Evolutionary conservation across 345 rosid species (phyloP), one percentile per base, ranked within the genome.

Genomic region (Salix dunnii): DNA sequence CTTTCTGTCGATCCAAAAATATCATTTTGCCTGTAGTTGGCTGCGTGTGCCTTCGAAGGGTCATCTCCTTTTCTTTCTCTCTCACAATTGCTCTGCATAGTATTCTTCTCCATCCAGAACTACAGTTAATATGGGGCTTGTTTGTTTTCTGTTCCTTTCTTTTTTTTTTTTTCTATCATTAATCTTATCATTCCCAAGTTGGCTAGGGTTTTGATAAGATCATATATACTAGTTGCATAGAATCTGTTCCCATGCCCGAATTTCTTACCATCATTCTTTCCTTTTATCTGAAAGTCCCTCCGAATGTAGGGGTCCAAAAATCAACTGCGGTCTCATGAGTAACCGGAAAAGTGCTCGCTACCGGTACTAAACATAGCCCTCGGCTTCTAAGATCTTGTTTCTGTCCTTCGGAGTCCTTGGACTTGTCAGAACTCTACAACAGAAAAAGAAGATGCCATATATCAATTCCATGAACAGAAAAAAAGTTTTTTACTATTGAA

Each of bases 231-330:
- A 76, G 64, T 75, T 76, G 85, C 67, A 55, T 68, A 75, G 82
- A 86, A 82, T 84, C 76, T 63, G 71, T 80, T 74, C 87, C 58
- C 48, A 35, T 25, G 61, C 78, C 72, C 68, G 51, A 61, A 66
- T 65, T 63, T 74, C 20, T 70, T 28, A 35, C 30, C 68, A 70
- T 69, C 64, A 55, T 70, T 16, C 60, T 43, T 67, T 66, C 51
- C 18, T 76, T 60, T 85, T 89, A 96, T 86, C 97, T 87, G 91
- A 78, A 96, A 76, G 97, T 90, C 79, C 97, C 99, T 82, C 99
- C 97, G 81, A 90, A 94, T 83, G 99, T 94, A 30, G 99, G 97
- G 84, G 87, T 91, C 99, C 97, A 96, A 78, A 89, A 90, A 77
- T 91, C 98, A 25, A 89, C 93, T 12, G 91, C 73, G 7, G 89